Evolutionary conservation across 352 stramenopile genomes (phyloP).

Genomic region (Phytopythium aichiense): DNA sequence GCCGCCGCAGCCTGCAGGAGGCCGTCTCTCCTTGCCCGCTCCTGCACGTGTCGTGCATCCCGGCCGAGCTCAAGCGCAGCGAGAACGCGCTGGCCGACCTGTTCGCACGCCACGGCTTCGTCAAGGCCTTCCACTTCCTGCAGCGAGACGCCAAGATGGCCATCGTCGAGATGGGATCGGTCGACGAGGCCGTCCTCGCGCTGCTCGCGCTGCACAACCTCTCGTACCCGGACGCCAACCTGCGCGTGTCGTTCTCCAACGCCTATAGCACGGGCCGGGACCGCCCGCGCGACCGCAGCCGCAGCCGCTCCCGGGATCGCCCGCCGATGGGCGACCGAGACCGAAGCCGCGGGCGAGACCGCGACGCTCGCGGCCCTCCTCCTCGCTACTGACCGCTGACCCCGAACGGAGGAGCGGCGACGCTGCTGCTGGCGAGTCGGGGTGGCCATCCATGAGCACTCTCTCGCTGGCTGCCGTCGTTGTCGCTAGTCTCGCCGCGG

Average conservation of each 20-base stretch:
- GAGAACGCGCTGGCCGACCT: slow-evolving; percentile 55
- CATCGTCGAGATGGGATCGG: slow-evolving; percentile 64
- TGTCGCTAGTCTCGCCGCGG: neutral
- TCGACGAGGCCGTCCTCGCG: slow-evolving; percentile 76
- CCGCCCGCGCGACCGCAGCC: slow-evolving; percentile 36
- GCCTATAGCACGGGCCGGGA: slow-evolving; percentile 19
- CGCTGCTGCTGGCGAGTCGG: neutral
- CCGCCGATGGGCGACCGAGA: neutral
- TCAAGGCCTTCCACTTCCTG: slow-evolving; percentile 74
- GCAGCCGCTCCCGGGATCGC: slow-evolving; percentile 34
- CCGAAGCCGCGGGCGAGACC: neutral
- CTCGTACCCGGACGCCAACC: slow-evolving; percentile 61
- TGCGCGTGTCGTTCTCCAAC: slow-evolving; percentile 83
- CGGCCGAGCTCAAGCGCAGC: slow-evolving; percentile 56
- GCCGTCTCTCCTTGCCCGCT: slow-evolving; percentile 57
- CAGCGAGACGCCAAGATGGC: slow-evolving; percentile 77
- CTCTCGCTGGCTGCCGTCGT: too few relatives aligned
- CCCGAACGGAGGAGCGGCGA: neutral
- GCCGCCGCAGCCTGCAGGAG: slow-evolving; percentile 54
- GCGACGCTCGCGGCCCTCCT: neutral
- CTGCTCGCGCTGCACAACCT: slow-evolving; percentile 69
- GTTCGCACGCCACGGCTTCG: slow-evolving; percentile 65
- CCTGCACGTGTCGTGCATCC: slow-evolving; percentile 75
- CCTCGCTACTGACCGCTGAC: neutral
- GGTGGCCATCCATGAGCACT: neutral